These are phyloP conservation scores for Cytospora chrysosperma DNA, from an alignment of 2,329 filamentous ascomycete species.

Conservation along the genomic window DNA sequence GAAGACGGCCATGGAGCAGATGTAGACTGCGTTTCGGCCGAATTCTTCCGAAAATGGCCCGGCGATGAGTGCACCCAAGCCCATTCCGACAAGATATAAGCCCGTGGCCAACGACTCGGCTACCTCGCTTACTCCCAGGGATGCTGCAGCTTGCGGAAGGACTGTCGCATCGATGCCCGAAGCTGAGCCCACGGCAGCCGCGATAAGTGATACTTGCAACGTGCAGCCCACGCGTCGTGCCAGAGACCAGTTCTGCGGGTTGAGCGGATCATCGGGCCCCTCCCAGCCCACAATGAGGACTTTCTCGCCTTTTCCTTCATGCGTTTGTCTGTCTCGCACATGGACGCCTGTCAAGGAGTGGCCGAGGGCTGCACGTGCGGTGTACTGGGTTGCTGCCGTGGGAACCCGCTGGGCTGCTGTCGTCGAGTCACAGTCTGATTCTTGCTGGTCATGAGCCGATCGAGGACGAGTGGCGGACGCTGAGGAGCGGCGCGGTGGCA, in stretches of 20 bases:
- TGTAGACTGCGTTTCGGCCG: constrained; percentile 42
- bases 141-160: constrained; percentile 42
- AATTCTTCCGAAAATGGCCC: constrained; percentile 42
- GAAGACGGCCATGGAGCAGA: constrained; percentile 40
- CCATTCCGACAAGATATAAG: constrained; percentile 37
- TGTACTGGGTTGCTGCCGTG: constrained; percentile 26
- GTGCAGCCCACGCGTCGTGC: constrained; percentile 38
- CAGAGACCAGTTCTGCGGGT: constrained; percentile 39
- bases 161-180: constrained; percentile 53
- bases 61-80: constrained; percentile 37
- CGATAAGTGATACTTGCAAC: constrained; percentile 45
- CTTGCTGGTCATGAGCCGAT: neutral
- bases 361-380: constrained; percentile 29
- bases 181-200: constrained; percentile 46
- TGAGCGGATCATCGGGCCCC: constrained; percentile 36
- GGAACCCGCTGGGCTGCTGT: constrained; percentile 15
- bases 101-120: constrained; percentile 49
- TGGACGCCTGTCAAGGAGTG: constrained; percentile 34
- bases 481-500: neutral
- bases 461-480: neutral
- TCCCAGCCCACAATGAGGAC: constrained; percentile 42
- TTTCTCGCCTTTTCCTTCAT: constrained; percentile 30
- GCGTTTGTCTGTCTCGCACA: constrained; percentile 29
- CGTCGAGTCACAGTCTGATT: neutral
- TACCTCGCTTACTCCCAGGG: constrained; percentile 49